phyloP scores from a whole-genome alignment of 768 basidiomycete genomes.

The Hebeloma cylindrosporum region DNA sequence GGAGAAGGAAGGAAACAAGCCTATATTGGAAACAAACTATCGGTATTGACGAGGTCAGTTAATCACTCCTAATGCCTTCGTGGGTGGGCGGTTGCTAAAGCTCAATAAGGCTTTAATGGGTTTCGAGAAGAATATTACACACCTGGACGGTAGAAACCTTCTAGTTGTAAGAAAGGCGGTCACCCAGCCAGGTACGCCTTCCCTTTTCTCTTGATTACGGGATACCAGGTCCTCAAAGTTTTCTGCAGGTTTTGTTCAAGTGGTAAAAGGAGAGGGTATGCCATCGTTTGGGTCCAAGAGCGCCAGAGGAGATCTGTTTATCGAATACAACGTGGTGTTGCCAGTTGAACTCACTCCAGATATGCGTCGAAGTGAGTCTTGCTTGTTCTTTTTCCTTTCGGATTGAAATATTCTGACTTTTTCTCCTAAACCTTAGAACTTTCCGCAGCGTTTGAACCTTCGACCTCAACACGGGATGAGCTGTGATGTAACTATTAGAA shows the following conservation, averaged over 20 bases:
- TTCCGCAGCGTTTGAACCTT: conserved; percentile 49
- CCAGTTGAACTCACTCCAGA: conserved; percentile 70
- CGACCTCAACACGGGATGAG: conserved; percentile 41
- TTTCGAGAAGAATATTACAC: conserved; percentile 89
- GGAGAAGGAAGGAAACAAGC: conserved; percentile 86
- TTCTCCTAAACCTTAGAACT: conserved; percentile 43
- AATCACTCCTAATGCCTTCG: no score
- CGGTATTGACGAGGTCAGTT: conserved; percentile 80
- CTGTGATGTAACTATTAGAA: conserved; percentile 33
- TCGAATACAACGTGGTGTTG: conserved; percentile 92
- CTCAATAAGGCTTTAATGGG: conserved; percentile 82
- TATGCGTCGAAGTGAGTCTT: conserved; percentile 70
- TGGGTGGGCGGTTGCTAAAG: no score
- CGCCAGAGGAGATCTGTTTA: conserved; percentile 78
- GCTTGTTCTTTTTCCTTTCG: neutral
- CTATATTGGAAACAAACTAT: conserved; percentile 93
- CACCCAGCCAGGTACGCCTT: conserved; percentile 80
- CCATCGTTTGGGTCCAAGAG: conserved; percentile 56
- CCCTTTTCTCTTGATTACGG: neutral
- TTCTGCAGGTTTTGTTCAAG: conserved; percentile 77
- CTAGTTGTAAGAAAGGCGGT: conserved; percentile 70
- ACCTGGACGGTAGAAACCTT: conserved; percentile 85
- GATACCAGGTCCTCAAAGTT: neutral
- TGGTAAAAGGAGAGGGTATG: conserved; percentile 88
- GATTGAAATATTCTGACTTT: conserved; percentile 8